Evolutionary conservation across 2,329 filamentous ascomycete genomes (phyloP).

Genomic region (Xylariales sp.): DNA sequence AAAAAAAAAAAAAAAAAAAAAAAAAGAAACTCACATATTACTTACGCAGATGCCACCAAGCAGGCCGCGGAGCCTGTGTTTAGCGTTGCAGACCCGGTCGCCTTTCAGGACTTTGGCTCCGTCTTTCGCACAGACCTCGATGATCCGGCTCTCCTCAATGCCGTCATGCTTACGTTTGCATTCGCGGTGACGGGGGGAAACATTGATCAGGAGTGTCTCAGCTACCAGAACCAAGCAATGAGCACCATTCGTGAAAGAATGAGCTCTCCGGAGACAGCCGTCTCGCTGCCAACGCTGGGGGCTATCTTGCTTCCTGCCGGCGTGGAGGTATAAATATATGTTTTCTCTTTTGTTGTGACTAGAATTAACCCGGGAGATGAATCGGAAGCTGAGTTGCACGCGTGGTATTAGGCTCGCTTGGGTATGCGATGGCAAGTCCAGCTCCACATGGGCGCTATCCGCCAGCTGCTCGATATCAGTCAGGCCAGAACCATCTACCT

Average conservation of each 20-base stretch:
- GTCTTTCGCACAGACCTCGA: neutral
- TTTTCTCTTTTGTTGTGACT: neutral
- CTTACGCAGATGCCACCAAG: no score
- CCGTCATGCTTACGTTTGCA: neutral
- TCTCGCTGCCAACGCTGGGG: neutral
- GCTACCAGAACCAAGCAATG: neutral
- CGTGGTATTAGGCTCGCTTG: slow-evolving; percentile 29
- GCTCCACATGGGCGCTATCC: slow-evolving; percentile 35
- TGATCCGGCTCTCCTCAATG: neutral
- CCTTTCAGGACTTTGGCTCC: neutral
- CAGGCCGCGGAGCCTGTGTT: neutral
- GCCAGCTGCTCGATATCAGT: slow-evolving; percentile 28
- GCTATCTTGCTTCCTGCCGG: neutral
- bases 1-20: no score
- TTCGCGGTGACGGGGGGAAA: neutral
- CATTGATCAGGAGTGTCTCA: neutral
- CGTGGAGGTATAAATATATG: no score
- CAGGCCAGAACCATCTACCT: slow-evolving; percentile 21
- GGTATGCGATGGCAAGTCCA: slow-evolving; percentile 31
- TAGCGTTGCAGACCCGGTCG: neutral
- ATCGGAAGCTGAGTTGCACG: no score
- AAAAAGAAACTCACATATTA: no score
- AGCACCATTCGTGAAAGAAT: neutral
- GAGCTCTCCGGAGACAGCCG: neutral
- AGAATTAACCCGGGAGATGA: no score